Percentiles rank a stretch among this genome's conserved stretches.
Conservation (phyloP, 1,284 basidiomycete species). For the Ceratobasidium sp. region DNA sequence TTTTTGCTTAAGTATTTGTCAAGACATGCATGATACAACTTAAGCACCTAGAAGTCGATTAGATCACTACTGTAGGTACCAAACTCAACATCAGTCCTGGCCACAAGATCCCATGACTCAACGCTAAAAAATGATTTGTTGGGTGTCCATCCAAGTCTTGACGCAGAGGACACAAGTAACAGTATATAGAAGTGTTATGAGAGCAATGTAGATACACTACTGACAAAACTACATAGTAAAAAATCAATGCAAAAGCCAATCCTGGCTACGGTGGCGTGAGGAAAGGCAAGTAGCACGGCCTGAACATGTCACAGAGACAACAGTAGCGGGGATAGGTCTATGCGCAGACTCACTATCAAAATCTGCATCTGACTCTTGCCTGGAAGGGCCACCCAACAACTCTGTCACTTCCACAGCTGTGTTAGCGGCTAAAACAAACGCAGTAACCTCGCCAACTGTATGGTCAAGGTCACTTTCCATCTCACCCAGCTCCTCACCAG, state of each 20-base stretch:
- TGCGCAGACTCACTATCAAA: not conserved
- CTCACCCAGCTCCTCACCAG: no score
- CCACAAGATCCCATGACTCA: not conserved
- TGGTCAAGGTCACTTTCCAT: not conserved
- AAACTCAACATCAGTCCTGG: slow-evolving; percentile 1
- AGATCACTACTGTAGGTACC: slow-evolving; percentile 16
- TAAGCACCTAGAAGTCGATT: no score
- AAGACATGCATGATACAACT: no score
- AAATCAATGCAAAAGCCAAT: not conserved
- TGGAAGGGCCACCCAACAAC: not conserved
- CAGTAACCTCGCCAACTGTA: slow-evolving; percentile 1
- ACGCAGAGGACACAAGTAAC: not conserved
- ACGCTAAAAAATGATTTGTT: not conserved
- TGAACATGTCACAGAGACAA: not conserved
- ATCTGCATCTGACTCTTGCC: not conserved
- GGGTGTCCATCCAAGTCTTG: not conserved
- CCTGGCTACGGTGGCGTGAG: not conserved
- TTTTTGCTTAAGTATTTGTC: no score
- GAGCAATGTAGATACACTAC: not conserved
- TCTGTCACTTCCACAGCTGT: not conserved
- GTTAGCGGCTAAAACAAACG: not conserved
- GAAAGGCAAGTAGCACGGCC: not conserved
- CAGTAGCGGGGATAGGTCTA: not conserved
- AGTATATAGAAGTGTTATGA: not conserved
- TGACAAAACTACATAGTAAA: not conserved